Evolutionary conservation across 108 stramenopile species (phyloP), one percentile per base, ranked within the genome.

Genomic region (Chaetoceros tenuissimus): DNA sequence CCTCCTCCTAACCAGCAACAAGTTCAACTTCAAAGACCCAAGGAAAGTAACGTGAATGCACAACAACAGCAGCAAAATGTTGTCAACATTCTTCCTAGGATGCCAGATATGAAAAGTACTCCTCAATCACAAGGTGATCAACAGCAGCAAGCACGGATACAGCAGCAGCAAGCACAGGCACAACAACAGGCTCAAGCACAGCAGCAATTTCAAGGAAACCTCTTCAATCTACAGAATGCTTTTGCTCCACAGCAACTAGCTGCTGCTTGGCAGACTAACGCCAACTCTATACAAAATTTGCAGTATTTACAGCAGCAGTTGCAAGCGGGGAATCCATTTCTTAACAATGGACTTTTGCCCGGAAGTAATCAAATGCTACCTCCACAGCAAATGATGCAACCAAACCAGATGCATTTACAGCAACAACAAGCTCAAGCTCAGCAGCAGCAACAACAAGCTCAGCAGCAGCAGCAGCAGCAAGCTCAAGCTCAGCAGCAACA

Each of bases 391-490:
- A 28, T 49, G 48, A 34, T 17, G 49, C 48, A 26, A 27, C 59
- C 8, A 46, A 28, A 45, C 22, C 44, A 22, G 44, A 10, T 17
- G 48, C 49, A 51, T 48, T 19, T 51, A 26, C 59, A 51, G 28
- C 54, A 62, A 20, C 59, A 51, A 1, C 58, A 64, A 50, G 25
- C 26, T 26, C 27, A 50, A 22, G 28, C 64, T 20, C 19, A 49
- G 30, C n/a, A 30, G 60, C 62, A 29, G 51, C 72, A 50, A 66
- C 71, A 53, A 55, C 66, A 44, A 58, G 51, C 62, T 54, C 74
- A 70, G 67, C 53, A 52, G 51, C 81, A 53, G 50, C 64, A 72
- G 56, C 56, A 66, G 43, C 77, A 60, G 59, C 59, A 63, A 18
- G 65, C 66, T 27, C 61, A 69, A 50, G 22, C 68, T 22, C 73